These are phyloP conservation scores for Penicillium manginii DNA, from an alignment of 495 filamentous ascomycete genomes.

Conservation along the genomic window DNA sequence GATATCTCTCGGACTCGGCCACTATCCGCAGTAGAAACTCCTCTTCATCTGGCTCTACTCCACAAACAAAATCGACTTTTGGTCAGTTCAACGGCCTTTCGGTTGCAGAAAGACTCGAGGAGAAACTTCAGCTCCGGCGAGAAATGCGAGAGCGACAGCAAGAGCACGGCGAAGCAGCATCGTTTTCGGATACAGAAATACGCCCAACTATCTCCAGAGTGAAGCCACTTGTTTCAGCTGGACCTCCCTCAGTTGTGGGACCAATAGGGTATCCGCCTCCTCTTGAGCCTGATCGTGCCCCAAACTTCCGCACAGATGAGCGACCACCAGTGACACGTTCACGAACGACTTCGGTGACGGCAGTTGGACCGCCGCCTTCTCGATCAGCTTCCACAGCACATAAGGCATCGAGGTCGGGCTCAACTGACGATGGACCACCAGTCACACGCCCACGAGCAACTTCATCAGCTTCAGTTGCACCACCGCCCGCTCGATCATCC, in stretches of 20 bases:
- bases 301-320: conserved; percentile 9
- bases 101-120: conserved; percentile 42
- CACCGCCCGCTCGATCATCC: conserved; percentile 15
- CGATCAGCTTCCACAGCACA: conserved; percentile 23
- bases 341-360: conserved; percentile 15
- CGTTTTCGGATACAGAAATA: conserved; percentile 23
- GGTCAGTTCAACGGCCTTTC: conserved; percentile 21
- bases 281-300: conserved; percentile 7
- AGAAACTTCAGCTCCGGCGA: conserved; percentile 33
- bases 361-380: conserved; percentile 5
- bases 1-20: conserved; percentile 35
- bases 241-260: background rate
- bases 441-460: background rate
- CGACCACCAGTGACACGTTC: conserved; percentile 1
- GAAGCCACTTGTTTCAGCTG: conserved; percentile 9
- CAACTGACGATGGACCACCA: conserved; percentile 11
- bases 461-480: conserved; percentile 9
- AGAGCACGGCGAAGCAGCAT: conserved; percentile 28
- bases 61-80: conserved; percentile 1
- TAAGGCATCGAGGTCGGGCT: conserved; percentile 9
- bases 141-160: conserved; percentile 33
- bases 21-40: conserved; percentile 16
- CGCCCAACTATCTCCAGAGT: background rate
- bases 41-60: conserved; percentile 2
- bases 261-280: conserved; percentile 11